phyloP scores from a whole-genome alignment of 495 filamentous ascomycete genomes.

The Penicillium pulvis region DNA sequence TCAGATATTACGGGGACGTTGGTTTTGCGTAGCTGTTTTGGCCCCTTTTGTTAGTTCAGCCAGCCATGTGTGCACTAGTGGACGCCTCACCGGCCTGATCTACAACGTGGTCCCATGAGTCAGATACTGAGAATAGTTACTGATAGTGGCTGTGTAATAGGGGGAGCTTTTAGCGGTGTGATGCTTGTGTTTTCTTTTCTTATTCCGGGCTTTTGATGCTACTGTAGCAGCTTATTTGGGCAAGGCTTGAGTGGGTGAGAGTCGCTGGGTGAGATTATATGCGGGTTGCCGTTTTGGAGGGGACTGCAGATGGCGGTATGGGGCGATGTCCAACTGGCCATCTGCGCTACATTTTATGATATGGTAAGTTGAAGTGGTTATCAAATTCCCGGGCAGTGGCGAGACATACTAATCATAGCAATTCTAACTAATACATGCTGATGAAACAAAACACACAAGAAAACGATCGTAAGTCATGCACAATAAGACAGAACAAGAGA shows the following conservation, averaged over 20 bases:
- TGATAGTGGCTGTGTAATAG: conserved; percentile 1
- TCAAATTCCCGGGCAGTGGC: not conserved
- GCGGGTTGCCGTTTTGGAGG: not conserved
- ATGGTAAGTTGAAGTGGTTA: not conserved
- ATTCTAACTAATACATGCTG: too few relatives aligned
- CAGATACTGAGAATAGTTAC: not conserved
- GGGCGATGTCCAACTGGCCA: not conserved
- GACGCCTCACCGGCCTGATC: not conserved
- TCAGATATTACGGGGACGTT: not conserved
- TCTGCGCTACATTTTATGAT: not conserved
- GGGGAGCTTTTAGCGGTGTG: not conserved
- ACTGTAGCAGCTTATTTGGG: not conserved
- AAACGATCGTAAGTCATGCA: too few relatives aligned
- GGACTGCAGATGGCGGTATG: not conserved
- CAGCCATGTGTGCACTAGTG: conserved; percentile 1
- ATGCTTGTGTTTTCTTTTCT: not conserved
- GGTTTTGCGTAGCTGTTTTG: not conserved
- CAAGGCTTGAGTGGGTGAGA: not conserved
- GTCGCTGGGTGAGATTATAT: not conserved
- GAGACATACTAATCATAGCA: too few relatives aligned
- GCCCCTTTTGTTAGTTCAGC: not conserved
- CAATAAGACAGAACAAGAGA: too few relatives aligned
- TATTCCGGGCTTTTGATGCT: not conserved
- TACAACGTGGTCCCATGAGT: not conserved
- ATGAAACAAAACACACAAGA: too few relatives aligned